These are phyloP conservation scores for Gnomoniopsis smithogilvyi DNA, from an alignment of 2,329 filamentous ascomycete genomes.

Conservation along the genomic window DNA sequence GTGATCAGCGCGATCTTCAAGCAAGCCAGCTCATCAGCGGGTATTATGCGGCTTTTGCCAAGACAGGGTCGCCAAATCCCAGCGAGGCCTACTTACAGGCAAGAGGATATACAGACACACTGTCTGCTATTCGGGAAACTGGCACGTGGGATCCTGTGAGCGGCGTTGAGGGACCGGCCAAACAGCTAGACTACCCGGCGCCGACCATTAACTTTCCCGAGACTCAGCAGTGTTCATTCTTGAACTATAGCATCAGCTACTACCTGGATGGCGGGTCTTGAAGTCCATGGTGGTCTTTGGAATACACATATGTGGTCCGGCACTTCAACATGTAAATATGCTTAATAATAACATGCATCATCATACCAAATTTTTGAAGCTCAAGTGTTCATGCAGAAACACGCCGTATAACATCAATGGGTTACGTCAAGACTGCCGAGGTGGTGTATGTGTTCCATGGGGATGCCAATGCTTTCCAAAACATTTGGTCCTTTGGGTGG, in stretches of 20 bases:
- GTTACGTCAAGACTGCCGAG: too few species aligned
- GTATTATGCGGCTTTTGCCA: constrained; percentile 12
- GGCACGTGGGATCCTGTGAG: constrained; percentile 10
- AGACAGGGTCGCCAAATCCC: constrained; percentile 11
- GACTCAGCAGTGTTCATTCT: constrained; percentile 5
- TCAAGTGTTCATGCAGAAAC: too few species aligned
- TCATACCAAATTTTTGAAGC: too few species aligned
- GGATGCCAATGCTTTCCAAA: too few species aligned
- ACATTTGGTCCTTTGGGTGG: too few species aligned
- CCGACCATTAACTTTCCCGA: constrained; percentile 8
- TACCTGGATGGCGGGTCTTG: constrained; percentile 11
- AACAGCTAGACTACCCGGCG: constrained; percentile 11
- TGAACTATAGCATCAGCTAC: constrained; percentile 12
- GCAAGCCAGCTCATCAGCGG: constrained; percentile 16
- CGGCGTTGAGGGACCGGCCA: constrained; percentile 3
- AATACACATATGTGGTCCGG: too few species aligned
- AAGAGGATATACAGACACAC: constrained; percentile 5
- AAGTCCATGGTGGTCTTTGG: background rate
- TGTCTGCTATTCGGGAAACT: constrained; percentile 4
- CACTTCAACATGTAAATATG: too few species aligned
- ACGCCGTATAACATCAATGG: too few species aligned
- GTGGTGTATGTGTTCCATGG: too few species aligned
- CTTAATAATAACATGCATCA: too few species aligned
- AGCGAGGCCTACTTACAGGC: constrained; percentile 2
- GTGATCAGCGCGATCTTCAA: constrained; percentile 9